A percentile compares a stretch with the other conserved stretches of the same genome.
phyloP scores from a whole-genome alignment of 2,329 filamentous ascomycete species.

The Penicillium sp. region DNA sequence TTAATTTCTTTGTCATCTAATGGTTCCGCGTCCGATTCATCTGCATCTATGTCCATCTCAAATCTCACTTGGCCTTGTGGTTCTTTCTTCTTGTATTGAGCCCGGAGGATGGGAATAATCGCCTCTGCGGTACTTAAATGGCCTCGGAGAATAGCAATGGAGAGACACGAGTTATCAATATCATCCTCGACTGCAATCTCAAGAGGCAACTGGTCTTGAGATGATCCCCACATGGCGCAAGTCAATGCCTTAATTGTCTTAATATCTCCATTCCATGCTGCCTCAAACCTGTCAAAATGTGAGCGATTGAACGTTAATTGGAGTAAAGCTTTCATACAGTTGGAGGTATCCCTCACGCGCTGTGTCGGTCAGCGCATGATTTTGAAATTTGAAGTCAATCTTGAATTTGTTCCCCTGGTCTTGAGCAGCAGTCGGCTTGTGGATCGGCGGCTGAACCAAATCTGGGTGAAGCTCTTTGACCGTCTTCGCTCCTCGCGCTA shows the following conservation, averaged over 20 bases:
- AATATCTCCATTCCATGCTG: constrained; percentile 70
- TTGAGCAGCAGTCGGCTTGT: not conserved
- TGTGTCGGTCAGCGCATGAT: constrained; percentile 44
- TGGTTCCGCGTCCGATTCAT: constrained; percentile 13
- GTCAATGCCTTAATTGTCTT: constrained; percentile 53
- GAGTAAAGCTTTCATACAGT: constrained; percentile 50
- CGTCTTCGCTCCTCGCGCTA: constrained; percentile 63
- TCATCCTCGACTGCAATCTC: constrained; percentile 62
- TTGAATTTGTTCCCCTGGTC: not conserved
- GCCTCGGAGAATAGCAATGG: constrained; percentile 66
- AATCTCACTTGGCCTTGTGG: constrained; percentile 46
- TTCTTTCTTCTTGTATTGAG: constrained; percentile 65
- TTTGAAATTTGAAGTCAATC: constrained; percentile 51
- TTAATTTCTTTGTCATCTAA: constrained; percentile 35
- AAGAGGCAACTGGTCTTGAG: constrained; percentile 60
- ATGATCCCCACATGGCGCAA: constrained; percentile 38
- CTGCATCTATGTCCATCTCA: constrained; percentile 8
- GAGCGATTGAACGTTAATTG: constrained; percentile 49
- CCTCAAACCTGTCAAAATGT: constrained; percentile 60
- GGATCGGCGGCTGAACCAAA: not conserved
- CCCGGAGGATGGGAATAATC: constrained; percentile 69
- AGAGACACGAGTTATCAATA: constrained; percentile 61
- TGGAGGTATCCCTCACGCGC: constrained; percentile 62
- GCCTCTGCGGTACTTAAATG: constrained; percentile 64
- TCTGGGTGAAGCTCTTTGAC: constrained; percentile 65